Conservation (phyloP, 805 yeast genomes). For the Kuraishia molischiana region DNA sequence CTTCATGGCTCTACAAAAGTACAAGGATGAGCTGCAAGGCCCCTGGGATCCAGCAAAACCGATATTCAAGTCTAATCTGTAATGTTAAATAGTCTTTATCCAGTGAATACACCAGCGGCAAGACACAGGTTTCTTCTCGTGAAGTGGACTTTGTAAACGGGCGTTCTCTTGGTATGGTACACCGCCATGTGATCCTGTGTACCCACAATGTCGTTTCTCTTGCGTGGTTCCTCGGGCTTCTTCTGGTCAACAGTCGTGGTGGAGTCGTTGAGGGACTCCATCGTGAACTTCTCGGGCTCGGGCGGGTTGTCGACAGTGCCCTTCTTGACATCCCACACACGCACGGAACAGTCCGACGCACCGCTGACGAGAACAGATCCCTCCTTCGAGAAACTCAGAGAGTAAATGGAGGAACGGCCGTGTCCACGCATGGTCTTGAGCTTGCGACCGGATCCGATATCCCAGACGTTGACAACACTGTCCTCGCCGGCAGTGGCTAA, state of each 20-base stretch:
- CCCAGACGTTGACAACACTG: conserved; percentile 84
- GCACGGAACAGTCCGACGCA: conserved; percentile 84
- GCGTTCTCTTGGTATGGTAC: conserved; percentile 87
- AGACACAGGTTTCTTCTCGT: conserved; percentile 85
- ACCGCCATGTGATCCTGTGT: conserved; percentile 88
- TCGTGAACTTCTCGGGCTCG: conserved; percentile 44
- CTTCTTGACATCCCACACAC: conserved; percentile 92
- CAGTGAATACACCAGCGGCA: conserved; percentile 82
- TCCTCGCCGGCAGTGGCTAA: conserved; percentile 94
- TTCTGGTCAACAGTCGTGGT: conserved; percentile 6
- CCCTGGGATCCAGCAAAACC: conserved; percentile 93
- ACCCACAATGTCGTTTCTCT: conserved; percentile 64
- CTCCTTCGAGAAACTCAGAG: conserved; percentile 75
- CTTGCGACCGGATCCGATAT: conserved; percentile 82
- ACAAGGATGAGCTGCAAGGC: conserved; percentile 80
- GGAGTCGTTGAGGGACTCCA: conserved; percentile 15
- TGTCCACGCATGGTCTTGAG: conserved; percentile 93
- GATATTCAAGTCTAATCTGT: conserved; percentile 24
- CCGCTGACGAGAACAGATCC: conserved; percentile 87
- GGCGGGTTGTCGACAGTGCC: conserved; percentile 80
- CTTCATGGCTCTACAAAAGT: conserved; percentile 62
- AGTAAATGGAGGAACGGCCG: conserved; percentile 77
- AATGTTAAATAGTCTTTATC: conserved; percentile 11
- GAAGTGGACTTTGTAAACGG: conserved; percentile 87
- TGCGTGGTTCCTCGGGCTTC: conserved; percentile 33